A percentile compares a stretch with the other conserved stretches of the same genome.
These are phyloP conservation scores for Sicyos edulis DNA, from an alignment of 306 rosid genomes.

Conservation along the genomic window DNA sequence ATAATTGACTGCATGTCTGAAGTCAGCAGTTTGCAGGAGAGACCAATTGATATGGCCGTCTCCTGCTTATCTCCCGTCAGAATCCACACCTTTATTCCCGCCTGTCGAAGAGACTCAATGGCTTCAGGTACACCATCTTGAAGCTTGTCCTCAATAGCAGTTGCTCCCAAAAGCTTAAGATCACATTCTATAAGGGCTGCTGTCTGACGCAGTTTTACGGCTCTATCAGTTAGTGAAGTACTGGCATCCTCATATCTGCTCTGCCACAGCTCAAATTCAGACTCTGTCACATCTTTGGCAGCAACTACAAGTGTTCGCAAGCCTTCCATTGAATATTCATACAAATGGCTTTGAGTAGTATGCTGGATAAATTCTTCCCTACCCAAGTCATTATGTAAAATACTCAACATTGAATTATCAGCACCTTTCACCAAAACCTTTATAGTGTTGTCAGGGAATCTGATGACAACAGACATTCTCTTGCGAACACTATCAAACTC, in stretches of 20 bases:
- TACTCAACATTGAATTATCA: conserved; percentile 75
- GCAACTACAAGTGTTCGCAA: conserved; percentile 90
- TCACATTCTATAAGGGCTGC: conserved; percentile 70
- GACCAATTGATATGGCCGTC: conserved; percentile 93
- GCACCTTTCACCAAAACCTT: conserved; percentile 99
- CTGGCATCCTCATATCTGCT: conserved; percentile 82
- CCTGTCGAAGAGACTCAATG: conserved; percentile 81
- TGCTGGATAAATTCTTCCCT: conserved; percentile 27
- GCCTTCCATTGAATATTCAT: conserved; percentile 73
- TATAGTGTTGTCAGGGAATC: conserved; percentile 65
- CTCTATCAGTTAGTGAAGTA: conserved; percentile 76
- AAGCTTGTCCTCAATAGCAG: conserved; percentile 95
- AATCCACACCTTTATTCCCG: conserved; percentile 99
- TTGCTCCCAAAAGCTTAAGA: conserved; percentile 77
- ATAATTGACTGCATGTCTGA: conserved; percentile 66
- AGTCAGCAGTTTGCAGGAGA: conserved; percentile 82
- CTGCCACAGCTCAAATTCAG: conserved; percentile 84
- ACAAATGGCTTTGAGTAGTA: conserved; percentile 64
- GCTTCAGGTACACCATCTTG: conserved; percentile 98
- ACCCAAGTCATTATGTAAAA: conserved; percentile 40
- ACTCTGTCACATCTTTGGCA: conserved; percentile 59
- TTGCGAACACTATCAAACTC: conserved; percentile 96
- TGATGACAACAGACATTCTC: conserved; percentile 93
- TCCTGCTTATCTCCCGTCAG: conserved; percentile 99
- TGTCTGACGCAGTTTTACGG: conserved; percentile 61